Evolutionary conservation across 495 filamentous ascomycete genomes (phyloP).

Genomic region (Paragyromitra xinjiangensis): DNA sequence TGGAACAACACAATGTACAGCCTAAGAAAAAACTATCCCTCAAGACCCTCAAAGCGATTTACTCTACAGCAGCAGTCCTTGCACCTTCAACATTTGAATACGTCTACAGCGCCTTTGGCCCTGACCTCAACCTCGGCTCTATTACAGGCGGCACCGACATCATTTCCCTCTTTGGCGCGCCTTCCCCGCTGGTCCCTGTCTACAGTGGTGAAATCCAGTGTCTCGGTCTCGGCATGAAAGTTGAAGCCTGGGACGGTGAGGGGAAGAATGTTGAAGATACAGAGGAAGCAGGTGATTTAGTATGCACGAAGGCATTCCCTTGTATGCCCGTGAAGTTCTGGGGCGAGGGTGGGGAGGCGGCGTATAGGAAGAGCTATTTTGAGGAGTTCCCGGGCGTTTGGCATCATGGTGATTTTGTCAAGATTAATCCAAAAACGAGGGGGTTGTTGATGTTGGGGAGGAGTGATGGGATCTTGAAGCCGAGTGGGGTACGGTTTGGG

Average conservation of each 20-base stretch:
- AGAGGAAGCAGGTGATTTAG: slow-evolving; percentile 85
- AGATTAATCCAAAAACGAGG: slow-evolving; percentile 75
- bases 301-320: slow-evolving; percentile 86
- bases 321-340: slow-evolving; percentile 91
- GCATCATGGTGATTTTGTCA: slow-evolving; percentile 96
- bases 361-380: slow-evolving; percentile 87
- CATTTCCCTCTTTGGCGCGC: slow-evolving; percentile 88
- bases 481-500: slow-evolving; percentile 79
- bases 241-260: slow-evolving; percentile 76
- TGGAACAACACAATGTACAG: slow-evolving; percentile 80
- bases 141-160: slow-evolving; percentile 77
- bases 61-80: slow-evolving; percentile 89
- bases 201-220: slow-evolving; percentile 89
- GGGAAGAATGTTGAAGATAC: slow-evolving; percentile 64
- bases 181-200: slow-evolving; percentile 86
- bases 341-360: slow-evolving; percentile 72
- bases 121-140: slow-evolving; percentile 56
- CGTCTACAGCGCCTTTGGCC: slow-evolving; percentile 80
- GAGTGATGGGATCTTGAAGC: slow-evolving; percentile 80
- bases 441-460: slow-evolving; percentile 85
- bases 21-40: slow-evolving; percentile 62
- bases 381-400: slow-evolving; percentile 80
- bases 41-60: slow-evolving; percentile 75
- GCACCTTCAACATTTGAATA: slow-evolving; percentile 93
- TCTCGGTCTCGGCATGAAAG: slow-evolving; percentile 88